These are phyloP conservation scores for Populus pruinosa DNA, from an alignment of 345 rosid genomes.

Conservation along the genomic window DNA sequence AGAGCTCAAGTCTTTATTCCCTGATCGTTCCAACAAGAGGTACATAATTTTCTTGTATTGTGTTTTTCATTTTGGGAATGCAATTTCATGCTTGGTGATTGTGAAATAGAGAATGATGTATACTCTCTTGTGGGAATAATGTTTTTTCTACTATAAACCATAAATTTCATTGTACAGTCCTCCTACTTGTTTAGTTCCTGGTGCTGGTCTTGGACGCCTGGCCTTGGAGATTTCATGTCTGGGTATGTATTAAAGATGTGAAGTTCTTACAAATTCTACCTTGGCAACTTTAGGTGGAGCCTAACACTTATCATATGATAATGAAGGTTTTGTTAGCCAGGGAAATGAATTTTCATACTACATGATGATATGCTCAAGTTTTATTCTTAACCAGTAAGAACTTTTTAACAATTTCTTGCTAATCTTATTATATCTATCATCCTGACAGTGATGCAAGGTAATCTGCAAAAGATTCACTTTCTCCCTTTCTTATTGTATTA, in stretches of 20 bases:
- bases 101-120: neutral
- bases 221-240: slow-evolving; percentile 93
- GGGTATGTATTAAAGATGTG: slow-evolving; percentile 45
- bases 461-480: neutral
- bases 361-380: slow-evolving; percentile 99
- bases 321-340: slow-evolving; percentile 91
- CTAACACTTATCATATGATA: slow-evolving; percentile 18
- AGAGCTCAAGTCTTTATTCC: slow-evolving; percentile 81
- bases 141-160: slow-evolving; percentile 11
- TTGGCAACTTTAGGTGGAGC: neutral
- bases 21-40: slow-evolving; percentile 65
- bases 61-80: neutral
- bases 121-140: neutral
- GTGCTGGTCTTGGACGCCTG: slow-evolving; percentile 97
- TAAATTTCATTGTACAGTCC: slow-evolving; percentile 44
- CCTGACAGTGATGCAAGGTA: neutral
- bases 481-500: slow-evolving; percentile 17
- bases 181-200: slow-evolving; percentile 95
- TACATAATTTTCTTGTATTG: slow-evolving; percentile 18
- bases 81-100: neutral
- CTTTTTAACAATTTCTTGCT: neutral
- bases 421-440: neutral
- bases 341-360: slow-evolving; percentile 99
- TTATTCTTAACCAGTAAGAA: slow-evolving; percentile 87
- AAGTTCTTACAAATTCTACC: neutral